Evolutionary conservation across 495 filamentous ascomycete genomes (phyloP), one percentile per base, ranked within the genome.

Genomic region (Chaetomium fimeti): DNA sequence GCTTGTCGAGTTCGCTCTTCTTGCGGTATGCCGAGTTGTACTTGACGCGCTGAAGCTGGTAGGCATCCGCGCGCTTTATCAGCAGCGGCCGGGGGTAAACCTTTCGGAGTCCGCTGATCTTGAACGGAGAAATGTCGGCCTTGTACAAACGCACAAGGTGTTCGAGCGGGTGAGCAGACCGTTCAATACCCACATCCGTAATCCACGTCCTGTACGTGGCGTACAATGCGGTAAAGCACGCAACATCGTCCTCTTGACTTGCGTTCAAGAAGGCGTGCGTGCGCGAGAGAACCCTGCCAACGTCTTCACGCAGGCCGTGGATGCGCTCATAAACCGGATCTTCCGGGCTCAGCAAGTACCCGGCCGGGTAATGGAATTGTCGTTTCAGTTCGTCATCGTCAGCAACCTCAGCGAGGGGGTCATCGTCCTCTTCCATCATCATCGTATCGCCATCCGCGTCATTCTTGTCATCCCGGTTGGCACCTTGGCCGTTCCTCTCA

Each of bases 121-220:
- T 97, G 81, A 96, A 99, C 0, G 92, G 89, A 38, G 89, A 85
- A 45, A 91, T 90, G 70, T 99, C 94, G 11, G 91, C 88, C 60
- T 84, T 83, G 62, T 96, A 87, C 13, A 99, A 84, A 52, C 91
- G 84, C 9, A 87, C 85, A 15, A 97, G 86, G 27, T 95, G 83
- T 71, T 99, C 94, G 32, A 99, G 78, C 12, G 94, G 90, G 72
- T 97, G 95, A 7, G 94, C 93, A 11, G 92, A 96, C 62, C 94
- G 82, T 71, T 99, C 94, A 63, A 97, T 95, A 22, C 95, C 95
- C 52, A 98, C 92, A 68, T 99, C 94, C 9, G 95, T 89, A 69
- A 99, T 97, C 91, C 92, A 99, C n/a, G 89, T 92, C 18, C 89
- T 81, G 75, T 96, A 99, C 1, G 94, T 89, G 27, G 87, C 91